Percentiles rank a stretch among this genome's conserved stretches.
Evolutionary conservation across 2,329 filamentous ascomycete genomes (phyloP).

Genomic region (Verticillium dahliae): DNA sequence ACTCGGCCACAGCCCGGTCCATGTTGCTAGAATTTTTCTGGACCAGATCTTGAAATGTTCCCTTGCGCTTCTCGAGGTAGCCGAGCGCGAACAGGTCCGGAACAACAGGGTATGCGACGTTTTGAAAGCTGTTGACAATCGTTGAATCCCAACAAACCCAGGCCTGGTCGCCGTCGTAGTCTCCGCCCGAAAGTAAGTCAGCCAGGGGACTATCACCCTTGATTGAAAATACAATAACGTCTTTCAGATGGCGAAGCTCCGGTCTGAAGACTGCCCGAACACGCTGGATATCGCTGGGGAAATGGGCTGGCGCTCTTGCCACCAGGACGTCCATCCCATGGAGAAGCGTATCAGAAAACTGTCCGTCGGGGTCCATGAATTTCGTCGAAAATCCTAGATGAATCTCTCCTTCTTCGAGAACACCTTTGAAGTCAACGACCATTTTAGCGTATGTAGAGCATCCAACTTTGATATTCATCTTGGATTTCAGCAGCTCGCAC

Average conservation of each 20-base stretch:
- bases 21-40: background rate
- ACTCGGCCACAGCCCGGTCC: slow-evolving; percentile 27
- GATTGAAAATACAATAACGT: slow-evolving; percentile 72
- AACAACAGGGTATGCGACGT: slow-evolving; percentile 41
- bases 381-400: slow-evolving; percentile 62
- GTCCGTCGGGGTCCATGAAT: slow-evolving; percentile 50
- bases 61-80: slow-evolving; percentile 42
- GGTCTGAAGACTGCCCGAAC: slow-evolving; percentile 52
- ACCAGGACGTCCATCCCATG: slow-evolving; percentile 58
- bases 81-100: slow-evolving; percentile 39
- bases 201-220: slow-evolving; percentile 58
- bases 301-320: slow-evolving; percentile 62
- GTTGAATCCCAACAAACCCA: slow-evolving; percentile 70
- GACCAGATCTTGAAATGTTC: slow-evolving; percentile 38
- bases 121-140: slow-evolving; percentile 61
- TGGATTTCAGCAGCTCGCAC: slow-evolving; percentile 45
- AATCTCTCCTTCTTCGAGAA: slow-evolving; percentile 58
- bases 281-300: slow-evolving; percentile 66
- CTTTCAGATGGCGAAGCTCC: slow-evolving; percentile 60
- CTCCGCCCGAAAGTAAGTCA: slow-evolving; percentile 67
- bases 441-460: slow-evolving; percentile 59
- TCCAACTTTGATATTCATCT: slow-evolving; percentile 54
- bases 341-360: slow-evolving; percentile 44
- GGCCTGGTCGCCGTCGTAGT: slow-evolving; percentile 74
- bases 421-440: slow-evolving; percentile 58